Evolutionary conservation across 2,329 filamentous ascomycete genomes (phyloP).

Genomic region (Venturia asperata): DNA sequence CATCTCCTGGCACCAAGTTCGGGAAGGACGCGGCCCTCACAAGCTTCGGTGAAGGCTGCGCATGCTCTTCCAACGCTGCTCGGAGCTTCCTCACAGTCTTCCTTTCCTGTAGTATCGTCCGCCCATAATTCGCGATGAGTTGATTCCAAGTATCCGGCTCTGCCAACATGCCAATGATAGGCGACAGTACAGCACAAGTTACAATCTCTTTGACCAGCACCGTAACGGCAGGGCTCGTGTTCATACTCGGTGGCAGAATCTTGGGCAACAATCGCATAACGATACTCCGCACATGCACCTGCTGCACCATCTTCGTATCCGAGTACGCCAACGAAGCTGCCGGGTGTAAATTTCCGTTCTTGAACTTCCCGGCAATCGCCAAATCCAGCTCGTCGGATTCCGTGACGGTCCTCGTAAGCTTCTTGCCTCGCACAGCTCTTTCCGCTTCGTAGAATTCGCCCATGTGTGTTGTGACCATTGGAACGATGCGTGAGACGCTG

Average conservation of each 20-base stretch:
- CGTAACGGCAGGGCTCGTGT: slow-evolving; percentile 72
- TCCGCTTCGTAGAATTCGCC: slow-evolving; percentile 89
- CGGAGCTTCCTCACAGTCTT: slow-evolving; percentile 90
- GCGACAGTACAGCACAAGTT: slow-evolving; percentile 82
- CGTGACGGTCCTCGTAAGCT: slow-evolving; percentile 81
- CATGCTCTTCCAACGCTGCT: slow-evolving; percentile 88
- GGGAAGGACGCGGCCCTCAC: slow-evolving; percentile 65
- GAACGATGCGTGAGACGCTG: slow-evolving; percentile 73
- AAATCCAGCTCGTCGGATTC: slow-evolving; percentile 94
- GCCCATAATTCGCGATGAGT: slow-evolving; percentile 74
- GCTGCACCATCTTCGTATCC: slow-evolving; percentile 76
- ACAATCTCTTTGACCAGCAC: slow-evolving; percentile 82
- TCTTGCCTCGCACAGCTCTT: slow-evolving; percentile 73
- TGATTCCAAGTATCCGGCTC: slow-evolving; percentile 99
- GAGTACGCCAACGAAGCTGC: slow-evolving; percentile 77
- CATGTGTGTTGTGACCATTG: slow-evolving; percentile 81
- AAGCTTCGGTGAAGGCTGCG: slow-evolving; percentile 66
- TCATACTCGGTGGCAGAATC: slow-evolving; percentile 64
- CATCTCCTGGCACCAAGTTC: slow-evolving; percentile 71
- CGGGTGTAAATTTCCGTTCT: slow-evolving; percentile 77
- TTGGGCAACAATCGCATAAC: slow-evolving; percentile 64
- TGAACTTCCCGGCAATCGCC: slow-evolving; percentile 91
- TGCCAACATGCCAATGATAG: slow-evolving; percentile 69
- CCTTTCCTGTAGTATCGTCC: slow-evolving; percentile 83
- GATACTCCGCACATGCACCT: slow-evolving; percentile 78